Base-by-base conservation (phyloP, 257 asterid genomes). In the Jaltomata sinuosa region DNA sequence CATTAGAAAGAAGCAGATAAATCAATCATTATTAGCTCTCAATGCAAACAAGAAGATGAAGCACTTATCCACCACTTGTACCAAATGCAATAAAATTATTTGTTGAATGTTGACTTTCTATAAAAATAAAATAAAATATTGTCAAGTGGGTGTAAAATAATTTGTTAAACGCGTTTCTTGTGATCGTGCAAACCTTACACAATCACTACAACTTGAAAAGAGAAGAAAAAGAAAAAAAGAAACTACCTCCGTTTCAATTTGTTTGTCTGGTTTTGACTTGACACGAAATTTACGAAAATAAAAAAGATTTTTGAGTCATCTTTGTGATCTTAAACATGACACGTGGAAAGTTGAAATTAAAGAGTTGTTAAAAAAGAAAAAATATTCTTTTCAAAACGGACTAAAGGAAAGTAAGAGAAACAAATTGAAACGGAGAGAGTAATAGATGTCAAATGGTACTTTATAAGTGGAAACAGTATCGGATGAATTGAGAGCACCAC, bases 1-100 rank as follows among this genome's bases (percentile, higher is more conserved):
- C 2, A 15, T 52, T 12, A 32, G 25, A 67, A 38, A 65, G 82
- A n/a, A 54, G 82, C 49, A 64, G 14, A 32, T 68, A 42, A 84
- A 84, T 88, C 79, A 84, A 89, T 91, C 86, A 86, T 81, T 40
- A 88, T 85, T 91, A 69, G 89, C 84, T 89, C 79, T 79, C 87
- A 92, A 89, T 85, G 84, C 91, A 90, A 88, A 90, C 40, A 87
- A 87, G 32, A 59, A 6, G 32, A 9, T 59, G 67, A 59, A 22
- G 67, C 29, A 57, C 65, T 57, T 27, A 57, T 57, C 65, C 65
- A 57, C 4, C 29, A n/a, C 65, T 21, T 19, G 25, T 1, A 54
- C 6, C 19, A 54, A 54, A 54, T 54, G 61, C 5, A 14, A 54
- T 54, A 5, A 8, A 3, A 6, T 54, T 18, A 19, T 55, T 55